Evolutionary conservation across 2,329 filamentous ascomycete genomes (phyloP).

Genomic region (Balansia obtecta): DNA sequence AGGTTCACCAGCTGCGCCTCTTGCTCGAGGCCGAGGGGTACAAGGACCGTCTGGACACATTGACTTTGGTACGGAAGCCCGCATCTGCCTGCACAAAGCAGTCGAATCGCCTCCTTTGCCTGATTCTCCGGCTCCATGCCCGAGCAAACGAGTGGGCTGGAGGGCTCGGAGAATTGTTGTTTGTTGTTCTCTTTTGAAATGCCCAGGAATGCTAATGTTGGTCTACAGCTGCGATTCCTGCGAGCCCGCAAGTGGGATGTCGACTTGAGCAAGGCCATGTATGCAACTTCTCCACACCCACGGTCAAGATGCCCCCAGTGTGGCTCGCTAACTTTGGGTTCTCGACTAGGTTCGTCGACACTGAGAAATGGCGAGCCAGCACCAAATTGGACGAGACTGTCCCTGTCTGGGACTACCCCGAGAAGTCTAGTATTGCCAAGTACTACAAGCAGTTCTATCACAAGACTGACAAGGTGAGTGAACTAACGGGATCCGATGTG

Average conservation of each 20-base stretch:
- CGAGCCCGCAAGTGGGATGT: conserved; percentile 94
- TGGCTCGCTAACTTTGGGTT: not conserved
- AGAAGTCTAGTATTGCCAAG: conserved; percentile 72
- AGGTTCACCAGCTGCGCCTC: conserved; percentile 73
- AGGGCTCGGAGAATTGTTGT: no score
- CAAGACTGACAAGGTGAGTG: conserved; percentile 70
- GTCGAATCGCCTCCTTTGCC: no score
- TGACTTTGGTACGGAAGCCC: conserved; percentile 60
- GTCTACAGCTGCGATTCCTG: conserved; percentile 65
- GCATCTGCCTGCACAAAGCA: not conserved
- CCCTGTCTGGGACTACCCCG: conserved; percentile 71
- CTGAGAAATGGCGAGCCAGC: conserved; percentile 82
- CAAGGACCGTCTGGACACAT: conserved; percentile 76
- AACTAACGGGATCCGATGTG: not conserved
- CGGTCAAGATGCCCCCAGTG: not conserved
- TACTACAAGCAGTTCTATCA: conserved; percentile 99
- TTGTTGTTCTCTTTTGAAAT: not conserved
- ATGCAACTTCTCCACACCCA: conserved; percentile 21
- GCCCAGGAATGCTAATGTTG: not conserved
- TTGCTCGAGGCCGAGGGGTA: conserved; percentile 75
- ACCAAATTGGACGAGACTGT: conserved; percentile 75
- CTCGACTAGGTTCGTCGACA: conserved; percentile 66
- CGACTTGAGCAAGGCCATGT: conserved; percentile 76
- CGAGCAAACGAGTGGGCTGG: no score
- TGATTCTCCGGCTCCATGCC: no score